Conservation (phyloP, 306 rosid genomes). For the Prunus mongolica region DNA sequence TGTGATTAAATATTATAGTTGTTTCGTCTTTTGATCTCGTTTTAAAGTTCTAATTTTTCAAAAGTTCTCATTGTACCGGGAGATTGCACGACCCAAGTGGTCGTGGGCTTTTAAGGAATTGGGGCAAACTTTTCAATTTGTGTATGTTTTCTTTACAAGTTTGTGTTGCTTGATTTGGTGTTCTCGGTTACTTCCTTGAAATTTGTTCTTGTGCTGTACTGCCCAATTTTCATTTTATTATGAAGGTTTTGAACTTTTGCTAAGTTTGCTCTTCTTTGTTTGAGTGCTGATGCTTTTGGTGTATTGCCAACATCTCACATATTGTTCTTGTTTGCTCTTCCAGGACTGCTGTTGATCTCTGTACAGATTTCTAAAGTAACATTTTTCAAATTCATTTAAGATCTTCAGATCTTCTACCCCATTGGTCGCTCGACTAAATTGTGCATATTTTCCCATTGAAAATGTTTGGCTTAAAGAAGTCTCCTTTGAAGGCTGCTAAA, state of each 20-base stretch:
- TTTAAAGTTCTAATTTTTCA: neutral
- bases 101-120: neutral
- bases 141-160: neutral
- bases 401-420: conserved; percentile 14
- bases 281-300: neutral
- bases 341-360: conserved; percentile 48
- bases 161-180: conserved; percentile 11
- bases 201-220: neutral
- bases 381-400: conserved; percentile 1
- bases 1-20: neutral
- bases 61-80: no score
- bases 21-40: neutral
- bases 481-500: conserved; percentile 55
- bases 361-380: neutral
- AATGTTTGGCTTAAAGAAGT: conserved; percentile 77
- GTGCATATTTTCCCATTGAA: conserved; percentile 14
- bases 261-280: neutral
- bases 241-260: conserved; percentile 4
- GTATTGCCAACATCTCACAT: neutral
- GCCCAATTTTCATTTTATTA: conserved; percentile 9
- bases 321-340: conserved; percentile 28
- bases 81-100: neutral
- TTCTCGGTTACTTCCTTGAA: neutral
- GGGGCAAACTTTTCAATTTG: neutral
- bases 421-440: conserved; percentile 1